Percentiles rank a stretch among this genome's conserved stretches.
Evolutionary conservation across 2,329 filamentous ascomycete species (phyloP).

Genomic region (Aspergillus sp.): DNA sequence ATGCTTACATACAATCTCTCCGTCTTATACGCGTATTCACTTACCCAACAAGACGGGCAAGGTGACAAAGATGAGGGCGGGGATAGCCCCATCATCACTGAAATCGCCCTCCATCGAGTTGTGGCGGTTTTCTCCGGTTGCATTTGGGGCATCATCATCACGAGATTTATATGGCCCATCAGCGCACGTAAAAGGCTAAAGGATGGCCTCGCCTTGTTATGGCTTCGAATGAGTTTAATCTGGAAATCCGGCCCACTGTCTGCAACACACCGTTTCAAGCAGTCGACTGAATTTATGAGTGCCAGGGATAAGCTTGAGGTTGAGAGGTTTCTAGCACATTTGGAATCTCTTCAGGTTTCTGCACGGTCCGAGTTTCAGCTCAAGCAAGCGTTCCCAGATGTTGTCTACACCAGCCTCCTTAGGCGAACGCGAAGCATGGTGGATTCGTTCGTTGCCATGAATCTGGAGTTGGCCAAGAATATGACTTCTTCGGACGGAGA

Average conservation of each 20-base stretch:
- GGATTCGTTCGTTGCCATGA: conserved; percentile 95
- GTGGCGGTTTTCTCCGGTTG: conserved; percentile 83
- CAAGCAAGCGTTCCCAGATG: conserved; percentile 78
- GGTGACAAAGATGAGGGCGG: conserved; percentile 86
- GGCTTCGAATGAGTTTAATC: conserved; percentile 90
- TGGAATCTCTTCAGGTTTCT: conserved; percentile 70
- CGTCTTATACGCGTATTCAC: conserved; percentile 88
- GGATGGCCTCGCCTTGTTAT: conserved; percentile 84
- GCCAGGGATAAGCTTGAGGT: conserved; percentile 85
- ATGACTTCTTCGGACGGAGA: conserved; percentile 75
- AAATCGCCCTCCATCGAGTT: conserved; percentile 86
- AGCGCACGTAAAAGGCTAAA: conserved; percentile 85
- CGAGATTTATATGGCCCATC: conserved; percentile 88
- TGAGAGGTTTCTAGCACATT: conserved; percentile 71
- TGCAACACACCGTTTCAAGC: conserved; percentile 62
- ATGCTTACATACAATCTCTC: conserved; percentile 95
- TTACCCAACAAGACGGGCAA: conserved; percentile 75
- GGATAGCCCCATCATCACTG: conserved; percentile 75
- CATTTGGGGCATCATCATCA: conserved; percentile 88
- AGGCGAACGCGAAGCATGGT: conserved; percentile 79
- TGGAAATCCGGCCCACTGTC: conserved; percentile 93
- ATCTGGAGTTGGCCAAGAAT: conserved; percentile 82
- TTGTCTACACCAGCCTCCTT: conserved; percentile 71
- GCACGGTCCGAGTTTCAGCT: conserved; percentile 88
- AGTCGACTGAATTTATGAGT: conserved; percentile 71